Evolutionary conservation across 495 filamentous ascomycete species (phyloP).

Genomic region (Extremus antarcticus): DNA sequence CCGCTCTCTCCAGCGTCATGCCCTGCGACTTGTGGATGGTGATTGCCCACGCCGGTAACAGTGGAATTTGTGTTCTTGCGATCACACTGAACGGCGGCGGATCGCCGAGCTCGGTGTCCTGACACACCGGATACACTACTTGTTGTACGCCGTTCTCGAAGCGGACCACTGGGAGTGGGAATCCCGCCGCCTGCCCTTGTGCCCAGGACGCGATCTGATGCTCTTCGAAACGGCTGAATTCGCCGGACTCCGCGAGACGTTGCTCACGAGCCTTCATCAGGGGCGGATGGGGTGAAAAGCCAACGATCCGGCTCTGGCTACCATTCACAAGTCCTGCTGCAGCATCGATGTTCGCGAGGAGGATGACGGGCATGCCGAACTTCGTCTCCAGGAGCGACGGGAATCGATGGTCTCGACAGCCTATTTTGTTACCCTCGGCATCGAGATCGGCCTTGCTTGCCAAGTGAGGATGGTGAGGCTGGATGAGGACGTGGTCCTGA

Average conservation of each 20-base stretch:
- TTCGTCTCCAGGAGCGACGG: slow-evolving; percentile 30
- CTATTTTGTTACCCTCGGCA: slow-evolving; percentile 15
- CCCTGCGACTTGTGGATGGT: slow-evolving; percentile 41
- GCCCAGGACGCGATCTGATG: slow-evolving; percentile 14
- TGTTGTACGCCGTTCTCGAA: slow-evolving; percentile 24
- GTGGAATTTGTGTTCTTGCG: slow-evolving; percentile 35
- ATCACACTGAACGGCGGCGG: slow-evolving; percentile 21
- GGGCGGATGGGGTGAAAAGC: slow-evolving; percentile 25
- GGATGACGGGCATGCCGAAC: slow-evolving; percentile 36
- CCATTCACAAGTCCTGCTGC: slow-evolving; percentile 37
- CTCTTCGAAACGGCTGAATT: neutral
- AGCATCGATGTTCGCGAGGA: slow-evolving; percentile 36
- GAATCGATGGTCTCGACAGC: slow-evolving; percentile 23
- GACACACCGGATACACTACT: slow-evolving; percentile 40
- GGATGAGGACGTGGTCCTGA: slow-evolving; percentile 20
- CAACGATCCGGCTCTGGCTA: slow-evolving; percentile 37
- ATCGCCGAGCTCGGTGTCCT: slow-evolving; percentile 37
- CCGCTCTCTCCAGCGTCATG: slow-evolving; percentile 34
- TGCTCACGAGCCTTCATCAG: neutral
- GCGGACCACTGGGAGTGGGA: slow-evolving; percentile 28
- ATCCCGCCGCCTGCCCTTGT: neutral
- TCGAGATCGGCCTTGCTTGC: slow-evolving; percentile 13
- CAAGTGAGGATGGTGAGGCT: neutral
- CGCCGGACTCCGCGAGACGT: neutral
- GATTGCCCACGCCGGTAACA: slow-evolving; percentile 36